A percentile compares a stretch with the other conserved stretches of the same genome.
phyloP scores from a whole-genome alignment of 306 rosid genomes.

The Herpetospermum pedunculosum region DNA sequence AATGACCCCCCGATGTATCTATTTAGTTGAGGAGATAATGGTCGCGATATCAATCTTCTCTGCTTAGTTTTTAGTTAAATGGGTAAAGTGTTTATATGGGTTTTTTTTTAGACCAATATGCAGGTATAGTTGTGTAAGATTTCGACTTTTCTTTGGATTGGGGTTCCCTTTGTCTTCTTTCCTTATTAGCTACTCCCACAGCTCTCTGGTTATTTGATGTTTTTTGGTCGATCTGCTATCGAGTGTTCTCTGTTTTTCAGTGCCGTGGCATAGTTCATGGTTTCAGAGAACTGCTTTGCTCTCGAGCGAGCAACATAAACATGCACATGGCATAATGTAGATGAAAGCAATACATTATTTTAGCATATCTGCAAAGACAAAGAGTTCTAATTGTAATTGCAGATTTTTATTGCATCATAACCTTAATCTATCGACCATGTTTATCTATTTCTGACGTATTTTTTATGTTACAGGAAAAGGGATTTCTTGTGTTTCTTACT shows the following conservation, averaged over 20 bases:
- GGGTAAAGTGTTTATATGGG: not conserved
- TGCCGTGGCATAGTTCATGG: not conserved
- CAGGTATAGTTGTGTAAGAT: not conserved
- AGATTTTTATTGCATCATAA: not conserved
- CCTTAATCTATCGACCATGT: not conserved
- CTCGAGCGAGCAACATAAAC: not conserved
- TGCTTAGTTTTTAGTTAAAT: not conserved
- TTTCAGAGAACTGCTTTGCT: not conserved
- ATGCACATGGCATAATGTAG: not conserved
- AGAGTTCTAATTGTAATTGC: not conserved
- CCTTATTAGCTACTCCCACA: not conserved
- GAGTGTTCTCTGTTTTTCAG: not conserved
- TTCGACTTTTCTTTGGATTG: not conserved
- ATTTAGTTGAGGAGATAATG: not conserved
- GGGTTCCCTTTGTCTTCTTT: not conserved
- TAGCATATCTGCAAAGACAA: not conserved
- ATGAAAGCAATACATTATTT: not conserved
- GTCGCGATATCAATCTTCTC: not conserved
- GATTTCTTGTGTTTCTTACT: slow-evolving; percentile 17
- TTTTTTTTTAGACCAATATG: too few species aligned
- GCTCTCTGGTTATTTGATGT: not conserved
- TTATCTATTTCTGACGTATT: not conserved
- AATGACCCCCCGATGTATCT: not conserved
- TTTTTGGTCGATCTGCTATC: not conserved
- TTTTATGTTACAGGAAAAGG: slow-evolving; percentile 26